Evolutionary conservation across 2,329 filamentous ascomycete genomes (phyloP).

Genomic region (Alternaria angustiovoidea): DNA sequence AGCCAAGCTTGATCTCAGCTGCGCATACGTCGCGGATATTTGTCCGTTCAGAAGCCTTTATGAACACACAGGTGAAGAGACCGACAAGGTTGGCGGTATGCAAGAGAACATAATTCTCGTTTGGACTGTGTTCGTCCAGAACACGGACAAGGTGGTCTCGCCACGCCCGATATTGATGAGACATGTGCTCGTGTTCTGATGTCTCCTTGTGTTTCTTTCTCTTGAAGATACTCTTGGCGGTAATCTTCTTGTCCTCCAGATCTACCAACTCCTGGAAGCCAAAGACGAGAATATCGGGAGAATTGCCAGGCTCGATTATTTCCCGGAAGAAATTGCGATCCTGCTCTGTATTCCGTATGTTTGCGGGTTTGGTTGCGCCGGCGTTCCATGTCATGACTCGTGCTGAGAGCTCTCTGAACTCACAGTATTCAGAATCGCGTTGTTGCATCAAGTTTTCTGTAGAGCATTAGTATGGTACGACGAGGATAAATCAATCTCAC

Average conservation of each 20-base stretch:
- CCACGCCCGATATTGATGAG: constrained; percentile 97
- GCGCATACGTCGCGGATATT: constrained; percentile 80
- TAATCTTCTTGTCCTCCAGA: constrained; percentile 95
- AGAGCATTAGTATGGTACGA: constrained; percentile 26
- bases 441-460: constrained; percentile 83
- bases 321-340: constrained; percentile 83
- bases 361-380: constrained; percentile 90
- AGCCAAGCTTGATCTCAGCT: constrained; percentile 91
- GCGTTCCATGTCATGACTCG: constrained; percentile 96
- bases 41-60: constrained; percentile 78
- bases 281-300: constrained; percentile 91
- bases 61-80: constrained; percentile 94
- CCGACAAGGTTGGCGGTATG: constrained; percentile 92
- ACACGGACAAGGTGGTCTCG: constrained; percentile 84
- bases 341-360: constrained; percentile 72
- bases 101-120: constrained; percentile 81
- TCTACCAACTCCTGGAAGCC: constrained; percentile 99
- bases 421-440: constrained; percentile 82
- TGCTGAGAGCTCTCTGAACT: constrained; percentile 81
- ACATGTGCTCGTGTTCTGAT: constrained; percentile 87
- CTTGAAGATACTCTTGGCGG: constrained; percentile 91
- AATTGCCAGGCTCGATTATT: constrained; percentile 76
- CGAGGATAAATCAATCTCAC: constrained; percentile 24
- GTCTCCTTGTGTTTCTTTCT: constrained; percentile 81
- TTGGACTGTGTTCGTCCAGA: constrained; percentile 83